Evolutionary conservation across 2,329 filamentous ascomycete genomes (phyloP).

Genomic region (Aspergillus aculeatus): DNA sequence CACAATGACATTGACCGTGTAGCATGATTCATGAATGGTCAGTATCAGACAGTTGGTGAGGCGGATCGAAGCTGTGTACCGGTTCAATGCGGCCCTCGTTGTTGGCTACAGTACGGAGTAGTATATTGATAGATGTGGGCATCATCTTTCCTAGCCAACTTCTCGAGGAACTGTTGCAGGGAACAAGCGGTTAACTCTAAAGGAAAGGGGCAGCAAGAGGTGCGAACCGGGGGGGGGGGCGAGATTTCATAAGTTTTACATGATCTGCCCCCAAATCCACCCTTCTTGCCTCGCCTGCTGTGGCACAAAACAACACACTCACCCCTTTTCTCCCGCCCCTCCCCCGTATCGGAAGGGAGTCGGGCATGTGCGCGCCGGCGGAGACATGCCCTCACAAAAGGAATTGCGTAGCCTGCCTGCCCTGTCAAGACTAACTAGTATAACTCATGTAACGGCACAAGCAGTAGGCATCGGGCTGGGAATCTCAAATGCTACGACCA

Average conservation of each 20-base stretch:
- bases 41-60: background rate
- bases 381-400: background rate
- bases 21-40: background rate
- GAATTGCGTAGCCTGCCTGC: too few species aligned
- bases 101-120: too few species aligned
- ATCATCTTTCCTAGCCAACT: too few species aligned
- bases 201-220: background rate
- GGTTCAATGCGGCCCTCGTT: too few species aligned
- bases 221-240: background rate
- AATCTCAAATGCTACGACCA: background rate
- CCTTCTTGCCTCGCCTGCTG: background rate
- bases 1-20: conserved; percentile 1
- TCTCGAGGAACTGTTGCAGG: background rate
- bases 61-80: background rate
- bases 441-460: background rate
- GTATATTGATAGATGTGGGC: too few species aligned
- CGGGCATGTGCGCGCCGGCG: background rate
- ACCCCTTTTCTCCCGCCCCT: conserved; percentile 2
- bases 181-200: background rate
- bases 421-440: too few species aligned
- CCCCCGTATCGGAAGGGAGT: background rate
- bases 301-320: background rate
- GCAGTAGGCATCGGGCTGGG: background rate
- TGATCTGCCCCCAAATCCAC: background rate
- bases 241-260: background rate